Evolutionary conservation across 805 yeast genomes (phyloP).

Genomic region (Groenewaldozyma tartarivorans): DNA sequence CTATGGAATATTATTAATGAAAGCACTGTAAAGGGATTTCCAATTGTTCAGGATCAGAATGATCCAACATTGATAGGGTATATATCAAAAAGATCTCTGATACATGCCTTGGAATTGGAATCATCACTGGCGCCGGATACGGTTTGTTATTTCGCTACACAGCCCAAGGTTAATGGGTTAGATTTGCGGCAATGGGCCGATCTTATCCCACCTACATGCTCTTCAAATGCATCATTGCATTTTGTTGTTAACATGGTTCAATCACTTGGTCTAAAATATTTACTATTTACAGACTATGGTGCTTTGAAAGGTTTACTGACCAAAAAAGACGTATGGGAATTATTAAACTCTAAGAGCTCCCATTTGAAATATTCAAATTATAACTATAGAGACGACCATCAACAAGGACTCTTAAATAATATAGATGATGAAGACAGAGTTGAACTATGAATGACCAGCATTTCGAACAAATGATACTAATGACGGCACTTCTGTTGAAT

Average conservation of each 20-base stretch:
- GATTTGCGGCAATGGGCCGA: slow-evolving; percentile 19
- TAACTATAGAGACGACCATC: too few relatives aligned
- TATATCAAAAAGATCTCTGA: slow-evolving; percentile 32
- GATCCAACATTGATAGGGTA: slow-evolving; percentile 35
- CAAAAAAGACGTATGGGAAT: slow-evolving; percentile 25
- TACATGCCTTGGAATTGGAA: slow-evolving; percentile 22
- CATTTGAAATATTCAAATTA: too few relatives aligned
- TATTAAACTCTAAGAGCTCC: slow-evolving; percentile 10
- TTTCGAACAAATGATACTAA: too few relatives aligned
- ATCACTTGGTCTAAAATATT: slow-evolving; percentile 29
- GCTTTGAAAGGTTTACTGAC: slow-evolving; percentile 31
- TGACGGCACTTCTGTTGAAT: neutral
- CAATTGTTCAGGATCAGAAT: slow-evolving; percentile 31
- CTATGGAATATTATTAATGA: slow-evolving; percentile 18
- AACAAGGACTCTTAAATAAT: too few relatives aligned
- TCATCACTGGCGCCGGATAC: slow-evolving; percentile 6
- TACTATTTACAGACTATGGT: slow-evolving; percentile 25
- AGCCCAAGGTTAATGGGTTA: neutral
- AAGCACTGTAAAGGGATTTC: slow-evolving; percentile 32
- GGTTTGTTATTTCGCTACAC: neutral
- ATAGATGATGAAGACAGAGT: neutral
- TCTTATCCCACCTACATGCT: slow-evolving; percentile 22
- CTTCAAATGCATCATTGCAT: slow-evolving; percentile 26
- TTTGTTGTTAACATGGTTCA: slow-evolving; percentile 32
- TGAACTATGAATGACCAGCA: too few relatives aligned